Conservation (phyloP, 2,329 filamentous ascomycete species). For the Escovopsis sp. region DNA sequence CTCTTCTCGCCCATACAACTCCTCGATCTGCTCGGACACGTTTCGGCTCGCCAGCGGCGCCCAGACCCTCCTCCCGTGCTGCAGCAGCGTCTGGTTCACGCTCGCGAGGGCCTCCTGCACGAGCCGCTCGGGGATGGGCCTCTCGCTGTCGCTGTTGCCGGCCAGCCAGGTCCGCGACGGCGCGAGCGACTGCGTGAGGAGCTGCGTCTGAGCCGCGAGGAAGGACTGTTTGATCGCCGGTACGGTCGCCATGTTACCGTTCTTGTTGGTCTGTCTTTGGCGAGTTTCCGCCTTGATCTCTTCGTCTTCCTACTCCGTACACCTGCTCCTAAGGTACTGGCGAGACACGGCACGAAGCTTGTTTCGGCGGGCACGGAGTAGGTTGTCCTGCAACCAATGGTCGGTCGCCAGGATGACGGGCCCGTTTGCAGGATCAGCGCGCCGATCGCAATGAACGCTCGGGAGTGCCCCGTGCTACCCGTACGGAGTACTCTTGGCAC, state of each 20-base stretch:
- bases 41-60: constrained; percentile 53
- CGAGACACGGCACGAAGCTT: too few relatives aligned
- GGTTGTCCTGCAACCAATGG: too few relatives aligned
- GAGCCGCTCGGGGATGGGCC: constrained; percentile 28
- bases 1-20: constrained; percentile 24
- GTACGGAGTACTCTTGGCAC: too few relatives aligned
- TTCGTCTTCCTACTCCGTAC: too few relatives aligned
- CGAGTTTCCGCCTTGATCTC: too few relatives aligned
- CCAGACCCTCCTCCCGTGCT: constrained; percentile 51
- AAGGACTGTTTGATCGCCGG: constrained; percentile 50
- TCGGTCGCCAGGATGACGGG: too few relatives aligned
- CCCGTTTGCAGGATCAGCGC: too few relatives aligned
- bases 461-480: too few relatives aligned
- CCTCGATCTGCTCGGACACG: constrained; percentile 55
- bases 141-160: constrained; percentile 26
- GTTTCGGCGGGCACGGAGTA: too few relatives aligned
- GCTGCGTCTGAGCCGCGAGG: constrained; percentile 44
- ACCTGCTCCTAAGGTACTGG: too few relatives aligned
- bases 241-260: constrained; percentile 27
- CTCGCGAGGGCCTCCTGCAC: constrained; percentile 42
- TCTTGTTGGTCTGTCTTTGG: constrained; percentile 13
- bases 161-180: constrained; percentile 39
- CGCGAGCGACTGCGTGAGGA: constrained; percentile 42
- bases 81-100: constrained; percentile 46
- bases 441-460: too few relatives aligned